These are phyloP conservation scores for Tuber brumale DNA, from an alignment of 495 filamentous ascomycete species.

Conservation along the genomic window DNA sequence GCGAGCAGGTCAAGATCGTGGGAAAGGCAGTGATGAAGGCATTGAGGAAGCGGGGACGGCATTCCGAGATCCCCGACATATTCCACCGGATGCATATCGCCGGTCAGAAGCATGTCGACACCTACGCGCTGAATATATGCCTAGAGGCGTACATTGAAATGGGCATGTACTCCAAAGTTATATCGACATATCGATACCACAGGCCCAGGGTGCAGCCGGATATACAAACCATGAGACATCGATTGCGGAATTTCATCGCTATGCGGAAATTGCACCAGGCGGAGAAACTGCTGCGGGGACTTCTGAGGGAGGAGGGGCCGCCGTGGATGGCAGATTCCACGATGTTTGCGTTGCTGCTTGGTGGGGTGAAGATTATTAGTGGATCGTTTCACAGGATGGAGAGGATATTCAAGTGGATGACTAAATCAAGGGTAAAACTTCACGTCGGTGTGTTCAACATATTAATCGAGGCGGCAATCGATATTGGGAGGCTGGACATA, in stretches of 20 bases:
- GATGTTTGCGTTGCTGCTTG: constrained; percentile 25
- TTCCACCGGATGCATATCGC: constrained; percentile 18
- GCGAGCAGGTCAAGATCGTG: constrained; percentile 12
- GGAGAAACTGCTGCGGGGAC: constrained; percentile 15
- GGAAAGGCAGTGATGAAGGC: constrained; percentile 31
- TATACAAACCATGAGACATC: constrained; percentile 23
- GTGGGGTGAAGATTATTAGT: constrained; percentile 22
- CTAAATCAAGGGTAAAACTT: constrained; percentile 10
- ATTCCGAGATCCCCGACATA: constrained; percentile 25
- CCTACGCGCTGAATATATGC: constrained; percentile 28
- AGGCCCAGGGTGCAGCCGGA: constrained; percentile 21
- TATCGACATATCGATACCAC: constrained; percentile 25
- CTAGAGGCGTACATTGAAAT: constrained; percentile 35
- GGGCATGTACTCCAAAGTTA: constrained; percentile 22
- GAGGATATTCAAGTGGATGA: constrained; percentile 35
- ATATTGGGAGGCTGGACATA: constrained; percentile 18
- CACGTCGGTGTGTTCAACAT: constrained; percentile 34
- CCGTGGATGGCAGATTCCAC: constrained; percentile 16
- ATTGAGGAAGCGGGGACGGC: constrained; percentile 23
- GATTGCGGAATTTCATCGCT: constrained; percentile 30
- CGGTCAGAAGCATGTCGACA: constrained; percentile 18
- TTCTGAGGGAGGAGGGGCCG: constrained; percentile 22
- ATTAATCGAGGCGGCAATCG: constrained; percentile 37
- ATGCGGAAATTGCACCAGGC: constrained; percentile 21
- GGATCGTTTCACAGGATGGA: constrained; percentile 29